A percentile compares a stretch with the other conserved stretches of the same genome.
These are phyloP conservation scores for Aspergillus baeticus DNA, from an alignment of 495 filamentous ascomycete genomes.

Conservation along the genomic window DNA sequence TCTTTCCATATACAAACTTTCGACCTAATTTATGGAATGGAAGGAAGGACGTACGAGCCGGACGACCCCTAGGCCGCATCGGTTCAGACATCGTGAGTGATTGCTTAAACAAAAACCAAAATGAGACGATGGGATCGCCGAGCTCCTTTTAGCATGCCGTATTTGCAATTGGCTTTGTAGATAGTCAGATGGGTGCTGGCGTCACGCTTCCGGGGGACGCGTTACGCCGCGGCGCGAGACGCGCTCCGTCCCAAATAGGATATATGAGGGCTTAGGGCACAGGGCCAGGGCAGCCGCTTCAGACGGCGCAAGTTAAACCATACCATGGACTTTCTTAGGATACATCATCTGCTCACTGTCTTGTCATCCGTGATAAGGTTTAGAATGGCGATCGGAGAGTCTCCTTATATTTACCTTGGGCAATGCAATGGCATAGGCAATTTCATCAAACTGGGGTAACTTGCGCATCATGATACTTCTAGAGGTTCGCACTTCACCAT, in stretches of 20 bases:
- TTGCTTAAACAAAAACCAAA: not conserved
- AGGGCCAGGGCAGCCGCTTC: constrained; percentile 17
- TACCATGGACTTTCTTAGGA: too few relatives aligned
- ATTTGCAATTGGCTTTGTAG: not conserved
- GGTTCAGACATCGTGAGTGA: constrained; percentile 35
- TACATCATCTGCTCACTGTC: too few relatives aligned
- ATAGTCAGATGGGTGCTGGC: not conserved
- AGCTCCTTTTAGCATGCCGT: constrained; percentile 10
- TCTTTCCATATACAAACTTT: not conserved
- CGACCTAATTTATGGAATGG: not conserved
- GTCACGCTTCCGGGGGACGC: constrained; percentile 31
- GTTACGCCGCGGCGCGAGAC: constrained; percentile 19
- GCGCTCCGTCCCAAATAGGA: constrained; percentile 30
- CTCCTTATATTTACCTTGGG: too few relatives aligned
- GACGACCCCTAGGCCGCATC: constrained; percentile 43
- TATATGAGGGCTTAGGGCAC: constrained; percentile 42
- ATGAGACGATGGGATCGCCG: not conserved
- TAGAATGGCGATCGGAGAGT: too few relatives aligned
- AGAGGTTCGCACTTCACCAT: too few relatives aligned
- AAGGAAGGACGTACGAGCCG: constrained; percentile 39
- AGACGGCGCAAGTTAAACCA: too few relatives aligned
- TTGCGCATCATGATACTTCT: too few relatives aligned
- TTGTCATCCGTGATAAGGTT: too few relatives aligned
- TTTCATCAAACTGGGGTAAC: too few relatives aligned
- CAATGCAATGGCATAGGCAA: too few relatives aligned